Evolutionary conservation across 2,329 filamentous ascomycete species (phyloP), one percentile per base, ranked within the genome.

Genomic region (Taxawa tesnikishii): DNA sequence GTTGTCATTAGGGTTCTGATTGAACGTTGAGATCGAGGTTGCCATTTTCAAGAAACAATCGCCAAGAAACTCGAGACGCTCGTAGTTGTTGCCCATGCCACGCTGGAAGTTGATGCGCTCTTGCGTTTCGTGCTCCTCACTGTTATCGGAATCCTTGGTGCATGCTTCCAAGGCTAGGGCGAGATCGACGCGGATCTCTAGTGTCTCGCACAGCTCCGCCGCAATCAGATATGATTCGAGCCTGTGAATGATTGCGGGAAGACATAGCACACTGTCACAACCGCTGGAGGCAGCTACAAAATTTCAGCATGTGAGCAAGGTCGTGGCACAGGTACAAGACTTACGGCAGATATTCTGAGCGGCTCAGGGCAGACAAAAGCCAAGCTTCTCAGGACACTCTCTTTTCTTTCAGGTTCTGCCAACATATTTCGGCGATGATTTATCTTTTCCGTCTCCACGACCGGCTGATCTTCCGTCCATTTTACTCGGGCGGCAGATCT

Each of bases 11-110:
- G 84, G 83, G 13, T 81, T 75, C 16, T 75, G 68, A 1, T 79
- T 79, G 50, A 81, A 96, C 0, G 93, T 65, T 1, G 85, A 77
- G 32, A 98, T 85, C 0, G 87, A 88, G 0, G 88, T 94, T 8
- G 83, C 83, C 77, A 94, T 88, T 57, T 98, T 98, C 37, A 98
- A 66, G 47, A 94, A 94, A 19, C 79, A 82, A 52, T 98, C 90
- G 0, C 90, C 90, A 2, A 96, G 67, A 38, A 94, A 93, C 48
- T 98, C 90, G 0, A 96, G 67, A 9, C 90, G 73, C 54, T 98
- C 90, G 47, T 98, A 98, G 45, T 96, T 96, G 24, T 78, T 79
- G 2, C 85, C 84, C 84, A 94, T 94, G 3, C 85, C 87, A 29
- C 70, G 64, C 44, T 85, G 81, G 28, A 87, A 75, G 43, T 85